Evolutionary conservation across 108 stramenopile genomes (phyloP).

Genomic region (Nannochloropsis granulata): DNA sequence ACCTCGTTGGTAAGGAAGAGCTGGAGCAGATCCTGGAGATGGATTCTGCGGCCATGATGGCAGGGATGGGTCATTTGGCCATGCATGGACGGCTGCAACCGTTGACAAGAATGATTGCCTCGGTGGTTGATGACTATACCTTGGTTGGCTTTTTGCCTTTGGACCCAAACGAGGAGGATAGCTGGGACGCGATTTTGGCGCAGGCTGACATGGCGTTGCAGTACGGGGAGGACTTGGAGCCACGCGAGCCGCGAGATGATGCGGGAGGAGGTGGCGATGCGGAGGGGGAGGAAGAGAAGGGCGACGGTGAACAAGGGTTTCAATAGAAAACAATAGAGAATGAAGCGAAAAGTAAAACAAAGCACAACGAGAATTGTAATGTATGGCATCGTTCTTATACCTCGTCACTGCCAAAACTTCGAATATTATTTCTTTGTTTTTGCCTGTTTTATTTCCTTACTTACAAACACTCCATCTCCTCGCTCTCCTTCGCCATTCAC

Average conservation of each 20-base stretch:
- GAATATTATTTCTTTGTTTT: too few species aligned
- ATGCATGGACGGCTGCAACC: slow-evolving; percentile 4
- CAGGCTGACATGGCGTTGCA: slow-evolving; percentile 71
- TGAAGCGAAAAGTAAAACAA: too few species aligned
- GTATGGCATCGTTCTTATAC: too few species aligned
- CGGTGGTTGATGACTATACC: slow-evolving; percentile 72
- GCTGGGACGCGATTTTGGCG: slow-evolving; percentile 51
- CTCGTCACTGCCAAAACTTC: too few species aligned
- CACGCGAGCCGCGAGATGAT: neutral
- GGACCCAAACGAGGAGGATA: slow-evolving; percentile 73
- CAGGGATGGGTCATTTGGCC: neutral
- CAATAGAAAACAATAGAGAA: neutral
- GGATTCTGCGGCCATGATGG: neutral
- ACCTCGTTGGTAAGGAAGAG: slow-evolving; percentile 55
- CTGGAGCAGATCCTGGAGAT: slow-evolving; percentile 35
- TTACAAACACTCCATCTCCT: too few species aligned
- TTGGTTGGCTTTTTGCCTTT: slow-evolving; percentile 80
- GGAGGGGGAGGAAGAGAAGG: neutral
- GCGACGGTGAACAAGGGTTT: neutral
- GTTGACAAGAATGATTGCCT: slow-evolving; percentile 52
- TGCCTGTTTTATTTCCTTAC: too few species aligned
- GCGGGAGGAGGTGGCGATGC: neutral
- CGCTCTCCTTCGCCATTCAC: too few species aligned
- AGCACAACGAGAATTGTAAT: too few species aligned
- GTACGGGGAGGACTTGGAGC: slow-evolving; percentile 79